phyloP scores from a whole-genome alignment of 306 rosid species.

The Castanopsis chinensis region DNA sequence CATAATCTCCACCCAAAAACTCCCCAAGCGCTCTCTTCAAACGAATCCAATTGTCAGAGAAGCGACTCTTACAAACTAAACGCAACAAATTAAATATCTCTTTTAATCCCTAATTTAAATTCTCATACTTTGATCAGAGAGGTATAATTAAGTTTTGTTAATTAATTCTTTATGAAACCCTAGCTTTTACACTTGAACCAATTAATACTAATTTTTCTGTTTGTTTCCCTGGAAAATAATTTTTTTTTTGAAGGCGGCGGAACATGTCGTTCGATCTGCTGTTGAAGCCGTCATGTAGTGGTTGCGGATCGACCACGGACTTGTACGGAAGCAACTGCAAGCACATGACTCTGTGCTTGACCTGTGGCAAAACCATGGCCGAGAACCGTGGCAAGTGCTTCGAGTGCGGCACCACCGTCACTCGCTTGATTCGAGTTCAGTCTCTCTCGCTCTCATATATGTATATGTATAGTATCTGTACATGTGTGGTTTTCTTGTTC shows the following conservation, averaged over 20 bases:
- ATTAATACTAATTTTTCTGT: background rate
- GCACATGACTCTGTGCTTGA: conserved; percentile 83
- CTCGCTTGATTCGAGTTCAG: conserved; percentile 84
- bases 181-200: no score
- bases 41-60: background rate
- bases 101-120: background rate
- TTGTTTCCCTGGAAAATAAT: background rate
- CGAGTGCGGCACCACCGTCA: conserved; percentile 68
- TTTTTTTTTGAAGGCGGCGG: conserved; percentile 4
- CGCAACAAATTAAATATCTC: background rate
- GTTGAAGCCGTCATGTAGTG: conserved; percentile 64
- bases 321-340: conserved; percentile 96
- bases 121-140: background rate
- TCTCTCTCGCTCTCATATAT: background rate
- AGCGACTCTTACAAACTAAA: background rate
- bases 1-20: background rate
- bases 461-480: background rate
- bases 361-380: conserved; percentile 85
- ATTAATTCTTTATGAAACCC: background rate
- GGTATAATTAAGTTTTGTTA: background rate
- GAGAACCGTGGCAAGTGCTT: conserved; percentile 65
- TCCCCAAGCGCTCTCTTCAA: background rate
- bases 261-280: conserved; percentile 58
- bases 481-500: background rate
- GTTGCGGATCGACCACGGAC: conserved; percentile 75